Evolutionary conservation across 2,329 filamentous ascomycete species (phyloP).

Genomic region (Exophiala phaeomuriformis): DNA sequence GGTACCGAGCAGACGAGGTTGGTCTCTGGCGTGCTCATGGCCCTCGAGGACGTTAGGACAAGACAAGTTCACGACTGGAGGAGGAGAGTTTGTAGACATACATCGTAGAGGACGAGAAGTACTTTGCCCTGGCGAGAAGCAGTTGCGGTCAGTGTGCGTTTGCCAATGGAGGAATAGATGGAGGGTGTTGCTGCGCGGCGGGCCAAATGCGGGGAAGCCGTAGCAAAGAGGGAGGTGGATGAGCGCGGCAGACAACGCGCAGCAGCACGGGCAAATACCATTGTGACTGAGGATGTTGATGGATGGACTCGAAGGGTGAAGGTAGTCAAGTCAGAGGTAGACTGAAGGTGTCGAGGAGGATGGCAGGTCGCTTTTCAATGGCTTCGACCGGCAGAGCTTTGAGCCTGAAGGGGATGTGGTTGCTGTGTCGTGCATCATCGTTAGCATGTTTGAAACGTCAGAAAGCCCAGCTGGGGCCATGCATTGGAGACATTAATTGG

Average conservation of each 20-base stretch:
- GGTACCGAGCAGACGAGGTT: slow-evolving; percentile 82
- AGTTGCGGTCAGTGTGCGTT: slow-evolving; percentile 56
- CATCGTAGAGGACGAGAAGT: slow-evolving; percentile 89
- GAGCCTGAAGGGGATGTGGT: slow-evolving; percentile 15
- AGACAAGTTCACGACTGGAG: not conserved
- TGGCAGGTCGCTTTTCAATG: slow-evolving; percentile 10
- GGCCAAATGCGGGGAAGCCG: slow-evolving; percentile 36
- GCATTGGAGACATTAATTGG: not conserved
- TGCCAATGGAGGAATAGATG: slow-evolving; percentile 20
- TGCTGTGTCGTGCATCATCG: not conserved
- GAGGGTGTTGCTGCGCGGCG: slow-evolving; percentile 36
- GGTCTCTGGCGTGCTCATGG: slow-evolving; percentile 77
- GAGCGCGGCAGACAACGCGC: slow-evolving; percentile 50
- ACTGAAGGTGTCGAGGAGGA: not conserved
- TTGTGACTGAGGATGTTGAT: slow-evolving; percentile 35
- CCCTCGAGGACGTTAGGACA: slow-evolving; percentile 43
- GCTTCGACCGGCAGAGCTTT: slow-evolving; percentile 22
- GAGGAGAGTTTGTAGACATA: slow-evolving; percentile 38
- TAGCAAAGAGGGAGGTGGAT: slow-evolving; percentile 33
- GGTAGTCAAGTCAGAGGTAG: not conserved
- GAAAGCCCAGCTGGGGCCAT: not conserved
- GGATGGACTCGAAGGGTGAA: slow-evolving; percentile 6
- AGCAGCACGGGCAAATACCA: slow-evolving; percentile 59
- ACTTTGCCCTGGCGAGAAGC: slow-evolving; percentile 83
- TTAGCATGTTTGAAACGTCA: slow-evolving; percentile 3